These are phyloP conservation scores for Aschersonia sp. DNA, from an alignment of 2,329 filamentous ascomycete genomes.

Conservation along the genomic window DNA sequence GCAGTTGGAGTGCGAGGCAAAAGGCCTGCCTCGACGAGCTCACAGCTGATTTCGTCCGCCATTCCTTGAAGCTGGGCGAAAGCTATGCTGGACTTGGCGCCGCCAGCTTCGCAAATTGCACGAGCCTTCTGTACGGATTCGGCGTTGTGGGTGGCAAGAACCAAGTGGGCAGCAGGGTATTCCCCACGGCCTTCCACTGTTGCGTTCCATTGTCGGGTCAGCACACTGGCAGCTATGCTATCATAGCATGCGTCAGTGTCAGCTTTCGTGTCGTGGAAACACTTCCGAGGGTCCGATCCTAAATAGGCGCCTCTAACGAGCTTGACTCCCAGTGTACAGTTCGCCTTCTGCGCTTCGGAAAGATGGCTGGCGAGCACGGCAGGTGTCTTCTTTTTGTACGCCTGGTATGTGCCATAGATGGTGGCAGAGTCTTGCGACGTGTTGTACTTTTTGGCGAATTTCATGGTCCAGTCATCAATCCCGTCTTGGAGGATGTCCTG, in stretches of 20 bases:
- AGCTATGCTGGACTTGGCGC: slow-evolving; percentile 22
- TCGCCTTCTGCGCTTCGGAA: slow-evolving; percentile 37
- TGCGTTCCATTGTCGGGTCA: slow-evolving; percentile 36
- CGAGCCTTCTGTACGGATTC: slow-evolving; percentile 49
- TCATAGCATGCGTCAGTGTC: slow-evolving; percentile 64
- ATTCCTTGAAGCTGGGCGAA: slow-evolving; percentile 77
- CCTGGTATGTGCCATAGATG: slow-evolving; percentile 70
- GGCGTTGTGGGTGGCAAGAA: slow-evolving; percentile 75
- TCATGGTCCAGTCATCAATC: slow-evolving; percentile 67
- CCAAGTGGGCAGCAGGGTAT: slow-evolving; percentile 47
- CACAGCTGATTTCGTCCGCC: slow-evolving; percentile 81
- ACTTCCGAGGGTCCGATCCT: slow-evolving; percentile 50
- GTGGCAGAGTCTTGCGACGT: slow-evolving; percentile 46
- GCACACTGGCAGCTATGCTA: slow-evolving; percentile 49
- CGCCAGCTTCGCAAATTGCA: slow-evolving; percentile 30
- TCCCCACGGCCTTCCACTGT: slow-evolving; percentile 19
- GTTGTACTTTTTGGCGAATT: slow-evolving; percentile 69
- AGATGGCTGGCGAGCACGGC: slow-evolving; percentile 45
- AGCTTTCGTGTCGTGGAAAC: slow-evolving; percentile 59
- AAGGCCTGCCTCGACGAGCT: slow-evolving; percentile 29
- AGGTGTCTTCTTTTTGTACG: slow-evolving; percentile 54
- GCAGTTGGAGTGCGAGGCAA: slow-evolving; percentile 12
- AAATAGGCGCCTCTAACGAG: slow-evolving; percentile 65
- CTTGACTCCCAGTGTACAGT: slow-evolving; percentile 59
- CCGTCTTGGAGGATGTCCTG: slow-evolving; percentile 65